A percentile compares a stretch with the other conserved stretches of the same genome.
Conservation (phyloP, 1,284 basidiomycete genomes). For the Irpex sp. region DNA sequence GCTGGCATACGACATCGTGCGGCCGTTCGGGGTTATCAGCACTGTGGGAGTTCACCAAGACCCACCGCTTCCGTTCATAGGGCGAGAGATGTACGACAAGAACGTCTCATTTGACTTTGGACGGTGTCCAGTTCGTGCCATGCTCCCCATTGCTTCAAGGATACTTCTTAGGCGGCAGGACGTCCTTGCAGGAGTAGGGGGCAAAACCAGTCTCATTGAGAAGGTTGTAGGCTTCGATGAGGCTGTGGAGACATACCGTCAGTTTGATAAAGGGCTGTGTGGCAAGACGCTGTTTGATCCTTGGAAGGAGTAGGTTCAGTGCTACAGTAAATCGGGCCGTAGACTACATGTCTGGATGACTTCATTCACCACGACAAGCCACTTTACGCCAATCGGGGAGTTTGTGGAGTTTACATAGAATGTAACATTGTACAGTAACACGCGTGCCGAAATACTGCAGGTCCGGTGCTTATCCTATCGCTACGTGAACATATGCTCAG, state of each 20-base stretch:
- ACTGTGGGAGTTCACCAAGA: conserved; percentile 76
- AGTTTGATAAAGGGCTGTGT: conserved; percentile 66
- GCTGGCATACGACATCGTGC: conserved; percentile 74
- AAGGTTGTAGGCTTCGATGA: conserved; percentile 54
- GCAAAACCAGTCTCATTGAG: conserved; percentile 59
- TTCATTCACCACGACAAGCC: background rate
- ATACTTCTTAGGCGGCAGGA: conserved; percentile 69
- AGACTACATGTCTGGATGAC: background rate
- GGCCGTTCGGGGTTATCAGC: conserved; percentile 77
- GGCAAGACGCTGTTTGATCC: conserved; percentile 76
- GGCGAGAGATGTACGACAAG: conserved; percentile 73
- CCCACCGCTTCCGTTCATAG: conserved; percentile 55
- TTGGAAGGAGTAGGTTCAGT: conserved; percentile 37
- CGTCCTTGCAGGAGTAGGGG: conserved; percentile 62
- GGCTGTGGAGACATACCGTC: conserved; percentile 54
- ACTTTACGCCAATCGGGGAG: too few species aligned
- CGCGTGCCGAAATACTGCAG: too few species aligned
- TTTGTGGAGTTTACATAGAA: too few species aligned
- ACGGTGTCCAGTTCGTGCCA: conserved; percentile 79
- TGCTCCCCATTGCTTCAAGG: conserved; percentile 73
- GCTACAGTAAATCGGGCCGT: background rate
- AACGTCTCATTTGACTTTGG: conserved; percentile 83
- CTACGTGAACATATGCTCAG: too few species aligned
- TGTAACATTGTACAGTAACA: too few species aligned
- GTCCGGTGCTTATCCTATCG: too few species aligned